Evolutionary conservation across 176 grass and related monocot genomes (phyloP), one percentile per base, ranked within the genome.

Genomic region (Oropetium thomaeum): DNA sequence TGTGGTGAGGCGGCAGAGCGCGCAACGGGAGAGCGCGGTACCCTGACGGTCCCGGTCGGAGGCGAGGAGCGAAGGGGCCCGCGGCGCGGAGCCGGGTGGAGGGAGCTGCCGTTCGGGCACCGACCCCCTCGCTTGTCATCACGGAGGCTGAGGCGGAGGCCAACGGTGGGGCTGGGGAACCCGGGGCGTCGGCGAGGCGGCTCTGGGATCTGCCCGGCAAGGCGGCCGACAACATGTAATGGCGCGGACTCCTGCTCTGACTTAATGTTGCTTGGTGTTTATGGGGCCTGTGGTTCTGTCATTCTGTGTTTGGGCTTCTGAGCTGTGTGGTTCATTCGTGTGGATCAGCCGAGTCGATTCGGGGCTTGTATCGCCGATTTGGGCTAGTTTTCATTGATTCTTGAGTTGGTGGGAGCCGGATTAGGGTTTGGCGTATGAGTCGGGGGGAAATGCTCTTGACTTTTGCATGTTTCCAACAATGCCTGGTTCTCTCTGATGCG

Each of bases 131-230:
- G 51, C 8, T 54, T 5, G 67, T 66, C 73, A 71, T 48, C 38
- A 78, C 85, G 79, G 85, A 79, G 79, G 67, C 78, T 17, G 71
- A 20, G 57, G 78, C 72, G 72, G 84, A 69, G 73, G 58, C 49
- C 12, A 65, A 55, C 84, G 69, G 83, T 35, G 65, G 78, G 65
- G 78, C 44, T 39, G 71, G 78, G 57, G 73, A 87, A 29, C 44
- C 79, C 66, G 73, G 10, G 49, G 80, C 72, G 41, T 63, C 77
- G 58, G 73, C 73, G 48, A 72, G 85, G 85, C 49, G 73, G 59
- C 73, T 73, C 59, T 82, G 85, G 79, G 85, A 87, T 87, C 85
- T 82, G 39, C 85, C 66, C 20, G 79, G 31, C 38, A 82, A 49
- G 67, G 66, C 39, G 30, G 49, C 28, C 74, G 79, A 57, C 30